Evolutionary conservation across 1,284 basidiomycete genomes (phyloP).

Genomic region (Moesziomyces antarcticus): DNA sequence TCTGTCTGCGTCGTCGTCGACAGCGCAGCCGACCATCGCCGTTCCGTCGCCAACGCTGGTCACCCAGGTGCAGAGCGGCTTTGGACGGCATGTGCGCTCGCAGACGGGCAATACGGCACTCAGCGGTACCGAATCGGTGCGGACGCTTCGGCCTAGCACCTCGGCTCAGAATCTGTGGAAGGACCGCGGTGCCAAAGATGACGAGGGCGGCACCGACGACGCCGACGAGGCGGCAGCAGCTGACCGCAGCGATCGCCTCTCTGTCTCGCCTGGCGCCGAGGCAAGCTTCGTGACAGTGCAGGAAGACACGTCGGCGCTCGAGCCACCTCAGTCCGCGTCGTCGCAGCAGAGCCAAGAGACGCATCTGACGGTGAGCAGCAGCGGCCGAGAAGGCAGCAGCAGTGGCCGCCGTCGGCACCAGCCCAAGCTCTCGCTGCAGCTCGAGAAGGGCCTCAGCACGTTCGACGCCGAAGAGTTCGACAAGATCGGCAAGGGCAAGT

Average conservation of each 20-base stretch:
- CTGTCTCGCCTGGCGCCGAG: conserved; percentile 24
- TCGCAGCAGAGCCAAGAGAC: conserved; percentile 44
- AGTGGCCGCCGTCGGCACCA: conserved; percentile 38
- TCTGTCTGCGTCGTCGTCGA: conserved; percentile 13
- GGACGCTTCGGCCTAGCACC: conserved; percentile 51
- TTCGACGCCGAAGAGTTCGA: conserved; percentile 59
- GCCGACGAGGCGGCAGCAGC: conserved; percentile 4
- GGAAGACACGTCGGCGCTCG: conserved; percentile 17
- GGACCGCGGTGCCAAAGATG: conserved; percentile 1
- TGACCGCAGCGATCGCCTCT: conserved; percentile 28
- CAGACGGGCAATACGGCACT: conserved; percentile 33
- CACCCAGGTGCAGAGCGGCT: conserved; percentile 45
- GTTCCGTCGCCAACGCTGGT: conserved; percentile 34
- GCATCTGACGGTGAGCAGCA: conserved; percentile 33
- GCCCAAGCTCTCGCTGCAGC: conserved; percentile 54
- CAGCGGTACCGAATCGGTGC: conserved; percentile 44
- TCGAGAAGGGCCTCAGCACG: conserved; percentile 58
- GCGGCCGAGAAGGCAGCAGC: conserved; percentile 23
- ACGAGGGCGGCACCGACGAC: conserved; percentile 1
- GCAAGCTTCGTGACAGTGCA: conserved; percentile 39
- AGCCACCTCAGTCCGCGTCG: conserved; percentile 39
- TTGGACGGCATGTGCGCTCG: conserved; percentile 43
- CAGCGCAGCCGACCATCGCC: conserved; percentile 13
- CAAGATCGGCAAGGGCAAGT: conserved; percentile 39
- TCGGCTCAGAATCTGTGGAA: conserved; percentile 51